Evolutionary conservation across 352 stramenopile genomes (phyloP), one percentile per base, ranked within the genome.

Genomic region (Phytophthora multivora): DNA sequence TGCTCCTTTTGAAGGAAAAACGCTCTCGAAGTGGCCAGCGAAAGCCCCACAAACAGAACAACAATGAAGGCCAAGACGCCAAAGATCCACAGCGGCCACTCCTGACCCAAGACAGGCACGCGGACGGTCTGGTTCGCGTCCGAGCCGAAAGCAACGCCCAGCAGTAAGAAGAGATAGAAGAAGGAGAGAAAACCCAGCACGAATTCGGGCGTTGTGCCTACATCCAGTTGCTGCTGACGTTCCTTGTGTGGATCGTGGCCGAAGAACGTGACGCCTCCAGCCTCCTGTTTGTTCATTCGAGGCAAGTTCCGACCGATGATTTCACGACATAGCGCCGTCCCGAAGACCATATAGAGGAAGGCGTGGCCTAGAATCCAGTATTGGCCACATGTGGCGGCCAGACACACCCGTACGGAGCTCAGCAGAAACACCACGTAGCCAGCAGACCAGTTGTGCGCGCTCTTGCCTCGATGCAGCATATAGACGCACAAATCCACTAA

Each of bases 21-120:
- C 7, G 86, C 83, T 25, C 84, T 79, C 9, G 83, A 93, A 0
- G 84, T 94, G 3, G 88, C 83, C 3, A 93, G 69, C 11, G 81
- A 75, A 19, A 96, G 65, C 1, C 80, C 86, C 2, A 80, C 75
- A 55, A 95, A 93, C 13, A 95, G 67, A 12, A 95, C 88, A 13
- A 94, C 72, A 35, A 95, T 82, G 53, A 95, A 93, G 7, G 84
- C 80, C 1, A 95, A 60, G 5, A 95, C 83, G 11, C 86, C 88
- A 60, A 96, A 95, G n/a, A 96, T 77, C 86, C 86, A 96, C 2
- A 95, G 59, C 2, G 86, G 82, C 84, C 84, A 94, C 35, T 84
- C 41, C 36, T 94, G 83, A 0, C 80, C 84, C 4, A 85, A 36
- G 0, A 96, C 56, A 0, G 79, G 71, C 0, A 94, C 69, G 1